Evolutionary conservation across 495 filamentous ascomycete species (phyloP).

Genomic region (Xylaria telfairii): DNA sequence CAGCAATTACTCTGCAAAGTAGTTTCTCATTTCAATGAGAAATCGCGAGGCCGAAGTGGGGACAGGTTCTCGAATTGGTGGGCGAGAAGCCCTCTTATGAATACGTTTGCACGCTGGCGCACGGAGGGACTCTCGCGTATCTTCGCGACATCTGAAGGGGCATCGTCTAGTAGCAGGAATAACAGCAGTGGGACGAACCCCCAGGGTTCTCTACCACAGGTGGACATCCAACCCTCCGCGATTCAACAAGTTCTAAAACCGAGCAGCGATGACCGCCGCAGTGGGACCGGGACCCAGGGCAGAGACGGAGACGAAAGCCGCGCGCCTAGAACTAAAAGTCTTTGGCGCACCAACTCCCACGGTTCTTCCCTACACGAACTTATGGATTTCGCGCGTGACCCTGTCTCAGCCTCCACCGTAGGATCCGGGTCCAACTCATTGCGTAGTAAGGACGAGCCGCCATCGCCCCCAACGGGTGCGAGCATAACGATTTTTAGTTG

Average conservation of each 20-base stretch:
- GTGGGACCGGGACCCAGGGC: neutral
- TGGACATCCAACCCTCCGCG: neutral
- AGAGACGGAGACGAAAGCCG: neutral
- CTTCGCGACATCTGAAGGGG: neutral
- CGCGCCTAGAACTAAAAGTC: neutral
- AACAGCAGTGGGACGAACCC: neutral
- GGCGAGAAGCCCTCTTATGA: neutral
- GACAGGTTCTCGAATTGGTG: neutral
- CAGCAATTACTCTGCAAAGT: neutral
- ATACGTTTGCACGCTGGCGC: neutral
- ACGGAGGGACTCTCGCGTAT: neutral
- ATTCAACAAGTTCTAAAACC: neutral
- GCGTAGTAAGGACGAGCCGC: neutral
- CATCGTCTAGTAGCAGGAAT: neutral
- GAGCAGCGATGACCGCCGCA: neutral
- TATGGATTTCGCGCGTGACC: neutral
- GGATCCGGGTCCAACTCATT: neutral
- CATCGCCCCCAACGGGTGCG: neutral
- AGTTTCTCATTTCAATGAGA: neutral
- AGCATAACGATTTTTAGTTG: neutral
- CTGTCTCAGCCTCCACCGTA: neutral
- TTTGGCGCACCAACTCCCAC: neutral
- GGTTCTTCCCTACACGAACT: neutral
- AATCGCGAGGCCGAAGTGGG: neutral
- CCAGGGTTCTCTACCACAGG: neutral